Conservation (phyloP, 2,329 filamentous ascomycete genomes). For the Aspergillus luchuensis region DNA sequence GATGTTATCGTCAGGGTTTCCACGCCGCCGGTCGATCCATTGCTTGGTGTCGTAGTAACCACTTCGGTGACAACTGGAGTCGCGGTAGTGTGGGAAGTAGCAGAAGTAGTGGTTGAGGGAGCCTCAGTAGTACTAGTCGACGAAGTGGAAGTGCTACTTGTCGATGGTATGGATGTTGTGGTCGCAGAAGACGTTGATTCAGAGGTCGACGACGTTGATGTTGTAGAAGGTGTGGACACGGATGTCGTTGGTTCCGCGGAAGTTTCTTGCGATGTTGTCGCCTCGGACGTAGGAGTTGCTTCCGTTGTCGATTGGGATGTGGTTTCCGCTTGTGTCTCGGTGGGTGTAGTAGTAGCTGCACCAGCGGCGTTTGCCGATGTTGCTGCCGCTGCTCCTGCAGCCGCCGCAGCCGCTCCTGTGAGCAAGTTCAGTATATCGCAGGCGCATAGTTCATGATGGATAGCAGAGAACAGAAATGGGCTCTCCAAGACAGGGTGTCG, state of each 20-base stretch:
- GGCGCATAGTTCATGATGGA: background rate
- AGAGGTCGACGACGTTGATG: constrained; percentile 17
- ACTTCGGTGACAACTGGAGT: constrained; percentile 11
- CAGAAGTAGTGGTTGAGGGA: constrained; percentile 19
- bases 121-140: constrained; percentile 24
- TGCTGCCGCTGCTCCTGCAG: constrained; percentile 7
- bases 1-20: constrained; percentile 22
- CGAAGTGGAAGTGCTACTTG: constrained; percentile 17
- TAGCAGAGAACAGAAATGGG: background rate
- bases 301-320: constrained; percentile 17
- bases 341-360: constrained; percentile 11
- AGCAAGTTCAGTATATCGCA: background rate
- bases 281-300: constrained; percentile 19
- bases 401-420: constrained; percentile 2
- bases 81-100: constrained; percentile 13
- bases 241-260: constrained; percentile 18
- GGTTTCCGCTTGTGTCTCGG: constrained; percentile 6
- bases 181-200: constrained; percentile 14
- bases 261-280: constrained; percentile 22
- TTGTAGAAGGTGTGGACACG: constrained; percentile 23
- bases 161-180: constrained; percentile 22
- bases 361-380: constrained; percentile 12
- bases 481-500: background rate
- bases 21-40: constrained; percentile 12
- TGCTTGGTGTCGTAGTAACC: constrained; percentile 15